Conservation (phyloP, 192 early-diverging fungal species). For the Gaertneriomyces semiglobifer region DNA sequence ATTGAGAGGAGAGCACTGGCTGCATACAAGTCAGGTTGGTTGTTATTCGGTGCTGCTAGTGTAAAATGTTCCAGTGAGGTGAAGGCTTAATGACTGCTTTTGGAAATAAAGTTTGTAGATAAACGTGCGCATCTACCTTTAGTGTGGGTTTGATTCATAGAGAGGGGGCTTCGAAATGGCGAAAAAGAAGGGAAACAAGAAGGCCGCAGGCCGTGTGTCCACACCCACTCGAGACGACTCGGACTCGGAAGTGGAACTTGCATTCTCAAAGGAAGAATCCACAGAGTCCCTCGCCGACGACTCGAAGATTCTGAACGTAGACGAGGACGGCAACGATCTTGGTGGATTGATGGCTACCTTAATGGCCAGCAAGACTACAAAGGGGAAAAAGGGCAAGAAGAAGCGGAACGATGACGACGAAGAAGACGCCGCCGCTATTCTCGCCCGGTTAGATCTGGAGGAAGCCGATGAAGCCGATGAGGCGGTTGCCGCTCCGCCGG, state of each 20-base stretch:
- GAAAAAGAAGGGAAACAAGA: constrained; percentile 25
- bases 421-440: constrained; percentile 51
- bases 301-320: constrained; percentile 28
- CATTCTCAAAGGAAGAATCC: constrained; percentile 14
- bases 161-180: constrained; percentile 9
- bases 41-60: too few relatives aligned
- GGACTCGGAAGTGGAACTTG: constrained; percentile 27
- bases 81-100: too few relatives aligned
- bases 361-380: constrained; percentile 40
- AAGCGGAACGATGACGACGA: constrained; percentile 40
- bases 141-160: too few relatives aligned
- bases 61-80: too few relatives aligned
- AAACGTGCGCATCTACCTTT: too few relatives aligned
- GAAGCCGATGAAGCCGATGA: constrained; percentile 13
- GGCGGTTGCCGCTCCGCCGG: constrained; percentile 10
- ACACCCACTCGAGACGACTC: not conserved
- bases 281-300: constrained; percentile 15
- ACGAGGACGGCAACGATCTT: constrained; percentile 63
- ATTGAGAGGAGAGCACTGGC: too few relatives aligned
- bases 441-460: constrained; percentile 41
- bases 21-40: too few relatives aligned
- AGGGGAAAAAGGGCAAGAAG: constrained; percentile 41
- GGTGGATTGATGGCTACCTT: constrained; percentile 65
- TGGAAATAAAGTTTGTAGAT: too few relatives aligned
- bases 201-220: not conserved